Evolutionary conservation across 2,329 filamentous ascomycete genomes (phyloP).

Genomic region (Lachnum nothofagi): DNA sequence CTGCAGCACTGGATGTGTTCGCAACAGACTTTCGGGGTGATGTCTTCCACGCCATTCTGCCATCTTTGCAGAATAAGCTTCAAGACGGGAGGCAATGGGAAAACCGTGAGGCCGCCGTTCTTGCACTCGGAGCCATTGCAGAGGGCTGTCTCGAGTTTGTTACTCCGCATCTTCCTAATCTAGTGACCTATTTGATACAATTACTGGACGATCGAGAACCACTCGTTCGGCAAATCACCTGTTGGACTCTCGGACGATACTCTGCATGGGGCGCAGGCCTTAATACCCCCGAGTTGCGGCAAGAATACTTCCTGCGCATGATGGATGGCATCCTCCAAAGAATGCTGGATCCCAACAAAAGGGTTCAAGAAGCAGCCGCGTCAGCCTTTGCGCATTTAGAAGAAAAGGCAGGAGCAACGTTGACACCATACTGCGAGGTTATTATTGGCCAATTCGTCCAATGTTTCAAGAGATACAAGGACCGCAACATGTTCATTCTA

Average conservation of each 20-base stretch:
- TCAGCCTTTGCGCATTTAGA: constrained; percentile 95
- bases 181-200: constrained; percentile 84
- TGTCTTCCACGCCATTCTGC: constrained; percentile 87
- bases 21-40: constrained; percentile 81
- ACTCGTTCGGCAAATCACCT: constrained; percentile 92
- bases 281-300: constrained; percentile 58
- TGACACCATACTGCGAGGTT: constrained; percentile 80
- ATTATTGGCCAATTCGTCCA: constrained; percentile 88
- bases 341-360: constrained; percentile 97
- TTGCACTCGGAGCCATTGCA: constrained; percentile 89
- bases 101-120: constrained; percentile 85
- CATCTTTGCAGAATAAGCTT: constrained; percentile 85
- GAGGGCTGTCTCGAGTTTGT: constrained; percentile 91
- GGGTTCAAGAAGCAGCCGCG: constrained; percentile 91
- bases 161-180: constrained; percentile 80
- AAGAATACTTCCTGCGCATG: constrained; percentile 84
- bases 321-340: constrained; percentile 92
- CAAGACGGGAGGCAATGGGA: constrained; percentile 87
- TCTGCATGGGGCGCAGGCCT: constrained; percentile 85
- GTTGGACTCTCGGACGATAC: constrained; percentile 93
- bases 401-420: constrained; percentile 76
- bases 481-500: constrained; percentile 96
- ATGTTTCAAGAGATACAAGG: constrained; percentile 94
- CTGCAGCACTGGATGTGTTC: constrained; percentile 89
- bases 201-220: constrained; percentile 80